phyloP scores from a whole-genome alignment of 192 early-diverging fungal genomes.

The Coemansia sp. region DNA sequence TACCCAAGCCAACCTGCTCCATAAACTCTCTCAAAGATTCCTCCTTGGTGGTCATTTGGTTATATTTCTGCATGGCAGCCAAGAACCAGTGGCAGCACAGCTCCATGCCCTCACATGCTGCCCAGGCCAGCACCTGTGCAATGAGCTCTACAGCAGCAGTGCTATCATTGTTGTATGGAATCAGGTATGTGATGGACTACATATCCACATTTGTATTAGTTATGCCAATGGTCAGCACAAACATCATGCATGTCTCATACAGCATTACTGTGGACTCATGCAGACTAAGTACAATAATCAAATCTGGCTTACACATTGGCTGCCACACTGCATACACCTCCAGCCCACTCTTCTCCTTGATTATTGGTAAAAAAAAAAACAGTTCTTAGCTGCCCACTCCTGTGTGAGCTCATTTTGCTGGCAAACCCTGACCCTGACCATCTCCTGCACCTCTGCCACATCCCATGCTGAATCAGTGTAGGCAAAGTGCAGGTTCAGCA shows the following conservation, averaged over 20 bases:
- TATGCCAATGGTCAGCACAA: slow-evolving; percentile 87
- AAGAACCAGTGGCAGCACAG: slow-evolving; percentile 7
- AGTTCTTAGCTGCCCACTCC: too few species aligned
- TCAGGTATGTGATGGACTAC: slow-evolving; percentile 78
- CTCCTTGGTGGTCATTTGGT: not conserved
- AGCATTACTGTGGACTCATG: slow-evolving; percentile 80
- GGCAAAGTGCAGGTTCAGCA: slow-evolving; percentile 8
- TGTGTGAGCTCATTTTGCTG: too few species aligned
- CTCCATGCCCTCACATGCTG: slow-evolving; percentile 63
- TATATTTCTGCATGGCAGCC: slow-evolving; percentile 4
- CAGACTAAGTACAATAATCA: slow-evolving; percentile 81
- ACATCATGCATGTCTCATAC: slow-evolving; percentile 67
- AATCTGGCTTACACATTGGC: slow-evolving; percentile 66
- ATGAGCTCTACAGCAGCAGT: slow-evolving; percentile 73
- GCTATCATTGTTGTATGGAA: slow-evolving; percentile 94
- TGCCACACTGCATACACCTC: not conserved
- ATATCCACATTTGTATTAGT: slow-evolving; percentile 92
- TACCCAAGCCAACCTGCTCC: too few species aligned
- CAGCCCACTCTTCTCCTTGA: slow-evolving; percentile 20
- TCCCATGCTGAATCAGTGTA: slow-evolving; percentile 31
- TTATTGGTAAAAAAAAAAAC: slow-evolving; percentile 8
- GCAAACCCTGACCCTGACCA: not conserved
- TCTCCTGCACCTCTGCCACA: slow-evolving; percentile 29
- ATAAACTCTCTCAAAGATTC: too few species aligned
- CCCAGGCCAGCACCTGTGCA: slow-evolving; percentile 74